These are phyloP conservation scores for Solanum ossicruentum DNA, from an alignment of 257 asterid genomes.

Conservation along the genomic window DNA sequence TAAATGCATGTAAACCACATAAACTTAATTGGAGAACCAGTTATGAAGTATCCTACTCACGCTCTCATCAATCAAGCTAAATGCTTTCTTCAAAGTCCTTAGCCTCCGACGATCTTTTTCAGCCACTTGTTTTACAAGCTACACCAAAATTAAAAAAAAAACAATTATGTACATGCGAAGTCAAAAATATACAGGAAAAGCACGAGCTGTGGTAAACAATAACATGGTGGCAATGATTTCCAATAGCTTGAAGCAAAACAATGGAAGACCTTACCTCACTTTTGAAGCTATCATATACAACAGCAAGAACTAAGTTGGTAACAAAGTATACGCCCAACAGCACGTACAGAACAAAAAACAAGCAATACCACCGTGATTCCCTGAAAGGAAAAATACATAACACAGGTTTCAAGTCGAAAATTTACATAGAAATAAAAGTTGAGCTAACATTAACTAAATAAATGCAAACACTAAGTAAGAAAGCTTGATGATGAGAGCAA, in stretches of 20 bases:
- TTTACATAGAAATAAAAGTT: background rate
- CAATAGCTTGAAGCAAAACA: background rate
- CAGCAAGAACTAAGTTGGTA: slow-evolving; percentile 98
- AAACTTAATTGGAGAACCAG: background rate
- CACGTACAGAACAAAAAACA: slow-evolving; percentile 84
- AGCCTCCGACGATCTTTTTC: slow-evolving; percentile 62
- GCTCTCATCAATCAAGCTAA: slow-evolving; percentile 45
- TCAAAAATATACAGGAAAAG: background rate
- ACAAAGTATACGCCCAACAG: slow-evolving; percentile 93
- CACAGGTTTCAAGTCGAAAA: slow-evolving; percentile 2
- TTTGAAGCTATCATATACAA: slow-evolving; percentile 96
- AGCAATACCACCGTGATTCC: slow-evolving; percentile 75
- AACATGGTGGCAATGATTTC: background rate
- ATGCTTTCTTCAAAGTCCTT: slow-evolving; percentile 80
- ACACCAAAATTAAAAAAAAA: slow-evolving; percentile 1
- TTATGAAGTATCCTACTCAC: slow-evolving; percentile 36
- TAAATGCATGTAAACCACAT: background rate
- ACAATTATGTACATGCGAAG: background rate
- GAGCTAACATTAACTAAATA: background rate
- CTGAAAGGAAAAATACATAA: slow-evolving; percentile 30
- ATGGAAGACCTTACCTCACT: slow-evolving; percentile 46
- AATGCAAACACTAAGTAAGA: background rate
- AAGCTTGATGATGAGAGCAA: background rate
- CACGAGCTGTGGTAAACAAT: background rate
- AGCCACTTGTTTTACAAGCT: slow-evolving; percentile 92